Base-by-base conservation (phyloP, 495 filamentous ascomycete species). In the Penicillium verhagenii region DNA sequence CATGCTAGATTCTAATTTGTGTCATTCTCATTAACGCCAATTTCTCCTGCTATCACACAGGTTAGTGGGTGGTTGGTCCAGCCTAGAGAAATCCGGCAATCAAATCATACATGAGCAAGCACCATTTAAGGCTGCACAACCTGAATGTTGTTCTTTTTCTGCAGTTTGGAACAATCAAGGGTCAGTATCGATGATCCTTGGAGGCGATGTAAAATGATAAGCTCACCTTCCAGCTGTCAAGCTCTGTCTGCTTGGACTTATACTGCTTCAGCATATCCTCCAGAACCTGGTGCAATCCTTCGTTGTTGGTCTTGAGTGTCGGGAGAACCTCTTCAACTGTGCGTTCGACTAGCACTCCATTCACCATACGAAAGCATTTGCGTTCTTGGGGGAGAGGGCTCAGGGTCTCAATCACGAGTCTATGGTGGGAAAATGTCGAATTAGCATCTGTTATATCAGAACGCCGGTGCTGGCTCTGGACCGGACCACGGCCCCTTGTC, bases 71-170 rank as follows among this genome's bases (percentile, higher is more conserved):
- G 37, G 33, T 38, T 50, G 31, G 38, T 37, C 50, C 21, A 28
- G 29, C 35, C 43, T 29, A 23, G 43, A 26, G 45, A 54, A 24
- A 52, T 9, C 37, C 43, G 38, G 35, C 40, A 55, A 57, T 63
- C 35, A 48, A 57, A 55, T 52, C 46, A 49, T 56, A 59, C 52
- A 61, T 20, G 16, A 16, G 18, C 6, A 43, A 21, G 26, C 18
- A 39, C 23, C 25, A 18, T 38, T 76, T 77, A 88, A 71, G 94
- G 90, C 66, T 87, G 85, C 50, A 98, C 92, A 55, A 98, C 90
- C 71, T 97, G 93, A 52, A 98, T 84, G 65, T 97, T 96, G 76
- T 98, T 96, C 86, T 97, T 97, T 70, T 96, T 96, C 94, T 97
- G 67, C 65, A 65, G 8, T 50, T 25, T 21, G 24, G 37, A 48